phyloP scores from a whole-genome alignment of 2,329 filamentous ascomycete genomes.

The Paecilomyces fulvus region DNA sequence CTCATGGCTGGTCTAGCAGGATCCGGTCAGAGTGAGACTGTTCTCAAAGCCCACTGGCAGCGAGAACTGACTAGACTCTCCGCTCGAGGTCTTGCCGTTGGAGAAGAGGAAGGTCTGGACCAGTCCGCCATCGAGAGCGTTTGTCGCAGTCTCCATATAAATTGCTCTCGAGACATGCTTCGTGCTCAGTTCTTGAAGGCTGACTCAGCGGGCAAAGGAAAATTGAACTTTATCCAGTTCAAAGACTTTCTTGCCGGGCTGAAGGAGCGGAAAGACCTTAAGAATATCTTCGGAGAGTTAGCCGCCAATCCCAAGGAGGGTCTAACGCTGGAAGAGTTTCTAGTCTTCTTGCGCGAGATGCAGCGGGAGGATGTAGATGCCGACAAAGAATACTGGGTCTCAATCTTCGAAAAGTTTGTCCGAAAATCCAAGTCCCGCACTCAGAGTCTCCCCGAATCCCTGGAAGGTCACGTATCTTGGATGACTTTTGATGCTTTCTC shows the following conservation, averaged over 20 bases:
- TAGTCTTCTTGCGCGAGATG: slow-evolving; percentile 61
- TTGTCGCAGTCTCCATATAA: slow-evolving; percentile 85
- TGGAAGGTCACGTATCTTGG: slow-evolving; percentile 41
- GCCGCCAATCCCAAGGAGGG: slow-evolving; percentile 53
- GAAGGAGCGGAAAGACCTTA: slow-evolving; percentile 76
- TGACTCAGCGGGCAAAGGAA: slow-evolving; percentile 55
- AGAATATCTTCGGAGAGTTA: slow-evolving; percentile 59
- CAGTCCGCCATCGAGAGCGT: slow-evolving; percentile 71
- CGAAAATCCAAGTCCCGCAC: slow-evolving; percentile 49
- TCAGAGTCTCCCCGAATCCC: slow-evolving; percentile 34
- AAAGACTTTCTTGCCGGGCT: slow-evolving; percentile 72
- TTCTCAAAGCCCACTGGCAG: slow-evolving; percentile 76
- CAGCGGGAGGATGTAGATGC: slow-evolving; percentile 69
- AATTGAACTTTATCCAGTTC: slow-evolving; percentile 72
- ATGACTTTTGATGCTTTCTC: slow-evolving; percentile 77
- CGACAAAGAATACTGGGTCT: slow-evolving; percentile 59
- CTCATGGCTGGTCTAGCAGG: slow-evolving; percentile 84
- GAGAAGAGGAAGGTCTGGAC: slow-evolving; percentile 63
- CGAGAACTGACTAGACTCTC: slow-evolving; percentile 68
- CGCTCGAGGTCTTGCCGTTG: slow-evolving; percentile 30
- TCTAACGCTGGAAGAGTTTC: slow-evolving; percentile 65
- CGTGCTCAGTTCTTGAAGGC: slow-evolving; percentile 65
- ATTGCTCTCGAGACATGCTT: slow-evolving; percentile 69
- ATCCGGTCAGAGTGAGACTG: slow-evolving; percentile 64
- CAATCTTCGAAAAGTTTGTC: slow-evolving; percentile 61